phyloP scores from a whole-genome alignment of 75 land plant species.

The Chamaecyparis obtusa region DNA sequence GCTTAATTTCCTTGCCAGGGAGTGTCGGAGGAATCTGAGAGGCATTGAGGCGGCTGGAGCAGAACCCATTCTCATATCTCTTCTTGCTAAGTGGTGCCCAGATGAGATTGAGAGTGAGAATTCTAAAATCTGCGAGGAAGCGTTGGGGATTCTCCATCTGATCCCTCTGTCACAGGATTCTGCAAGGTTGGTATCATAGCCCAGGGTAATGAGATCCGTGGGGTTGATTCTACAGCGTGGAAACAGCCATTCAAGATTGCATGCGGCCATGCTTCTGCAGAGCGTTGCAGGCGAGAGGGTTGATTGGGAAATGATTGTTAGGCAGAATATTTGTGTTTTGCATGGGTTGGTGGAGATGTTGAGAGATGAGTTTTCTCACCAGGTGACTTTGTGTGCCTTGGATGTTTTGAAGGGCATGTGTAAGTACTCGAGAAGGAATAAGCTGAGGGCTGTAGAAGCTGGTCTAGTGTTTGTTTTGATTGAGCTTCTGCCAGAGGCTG shows the following conservation, averaged over 20 bases:
- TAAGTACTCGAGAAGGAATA: conserved; percentile 25
- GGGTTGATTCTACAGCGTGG: conserved; percentile 27
- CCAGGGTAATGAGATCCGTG: conserved; percentile 13
- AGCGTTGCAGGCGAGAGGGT: conserved; percentile 15
- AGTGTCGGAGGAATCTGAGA: conserved; percentile 47
- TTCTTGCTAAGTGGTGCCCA: background rate
- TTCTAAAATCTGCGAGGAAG: background rate
- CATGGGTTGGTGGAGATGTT: conserved; percentile 36
- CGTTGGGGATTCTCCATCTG: background rate
- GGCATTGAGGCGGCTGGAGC: conserved; percentile 44
- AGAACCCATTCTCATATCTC: conserved; percentile 9
- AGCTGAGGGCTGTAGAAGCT: conserved; percentile 46
- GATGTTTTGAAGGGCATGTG: conserved; percentile 28
- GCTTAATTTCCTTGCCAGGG: conserved; percentile 31
- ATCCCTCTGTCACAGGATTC: conserved; percentile 9
- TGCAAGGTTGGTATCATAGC: conserved; percentile 12
- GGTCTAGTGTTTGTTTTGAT: conserved; percentile 47
- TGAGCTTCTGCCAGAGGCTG: conserved; percentile 51
- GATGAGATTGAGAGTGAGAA: background rate
- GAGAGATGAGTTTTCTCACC: conserved; percentile 30
- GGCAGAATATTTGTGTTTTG: conserved; percentile 27
- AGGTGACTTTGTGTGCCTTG: conserved; percentile 23
- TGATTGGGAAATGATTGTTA: conserved; percentile 14
- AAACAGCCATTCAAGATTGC: conserved; percentile 31
- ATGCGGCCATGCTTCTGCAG: conserved; percentile 25